These are phyloP conservation scores for Paralagenidium karlingii DNA, from an alignment of 352 stramenopile genomes.

Conservation along the genomic window DNA sequence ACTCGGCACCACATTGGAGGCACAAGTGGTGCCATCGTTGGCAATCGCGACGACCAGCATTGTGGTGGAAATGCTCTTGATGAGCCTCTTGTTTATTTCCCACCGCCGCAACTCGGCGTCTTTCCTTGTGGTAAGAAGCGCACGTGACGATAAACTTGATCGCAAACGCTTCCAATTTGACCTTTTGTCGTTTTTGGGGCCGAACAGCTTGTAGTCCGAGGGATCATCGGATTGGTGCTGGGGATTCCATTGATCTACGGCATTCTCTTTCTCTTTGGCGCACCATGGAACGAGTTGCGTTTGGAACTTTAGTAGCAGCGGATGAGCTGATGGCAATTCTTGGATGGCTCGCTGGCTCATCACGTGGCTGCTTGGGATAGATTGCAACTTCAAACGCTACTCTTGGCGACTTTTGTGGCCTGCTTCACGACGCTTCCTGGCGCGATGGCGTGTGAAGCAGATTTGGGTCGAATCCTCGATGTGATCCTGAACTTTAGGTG, in stretches of 20 bases:
- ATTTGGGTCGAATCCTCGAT: conserved; percentile 23
- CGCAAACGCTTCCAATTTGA: not conserved
- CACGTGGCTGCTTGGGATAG: conserved; percentile 10
- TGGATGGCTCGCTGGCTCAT: conserved; percentile 2
- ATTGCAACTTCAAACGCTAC: conserved; percentile 35
- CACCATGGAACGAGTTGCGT: conserved; percentile 37
- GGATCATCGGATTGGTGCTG: conserved; percentile 15
- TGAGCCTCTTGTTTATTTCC: conserved; percentile 14
- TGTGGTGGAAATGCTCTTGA: conserved; percentile 12
- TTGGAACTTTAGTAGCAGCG: not conserved
- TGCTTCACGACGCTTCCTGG: conserved; percentile 29
- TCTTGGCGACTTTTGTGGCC: conserved; percentile 49
- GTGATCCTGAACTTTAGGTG: conserved; percentile 42
- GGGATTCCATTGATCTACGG: conserved; percentile 37
- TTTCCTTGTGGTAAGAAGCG: not conserved
- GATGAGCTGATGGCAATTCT: not conserved
- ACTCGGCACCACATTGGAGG: conserved; percentile 18
- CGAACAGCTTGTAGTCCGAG: conserved; percentile 4
- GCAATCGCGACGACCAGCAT: conserved; percentile 20
- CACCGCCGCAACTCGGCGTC: not conserved
- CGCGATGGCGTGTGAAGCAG: conserved; percentile 18
- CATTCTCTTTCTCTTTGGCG: conserved; percentile 57
- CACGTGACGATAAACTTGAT: not conserved
- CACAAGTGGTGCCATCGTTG: conserved; percentile 27
- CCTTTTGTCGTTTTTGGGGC: not conserved